Base-by-base conservation (phyloP, 2,329 filamentous ascomycete species). In the Blumeriella jaapii region DNA sequence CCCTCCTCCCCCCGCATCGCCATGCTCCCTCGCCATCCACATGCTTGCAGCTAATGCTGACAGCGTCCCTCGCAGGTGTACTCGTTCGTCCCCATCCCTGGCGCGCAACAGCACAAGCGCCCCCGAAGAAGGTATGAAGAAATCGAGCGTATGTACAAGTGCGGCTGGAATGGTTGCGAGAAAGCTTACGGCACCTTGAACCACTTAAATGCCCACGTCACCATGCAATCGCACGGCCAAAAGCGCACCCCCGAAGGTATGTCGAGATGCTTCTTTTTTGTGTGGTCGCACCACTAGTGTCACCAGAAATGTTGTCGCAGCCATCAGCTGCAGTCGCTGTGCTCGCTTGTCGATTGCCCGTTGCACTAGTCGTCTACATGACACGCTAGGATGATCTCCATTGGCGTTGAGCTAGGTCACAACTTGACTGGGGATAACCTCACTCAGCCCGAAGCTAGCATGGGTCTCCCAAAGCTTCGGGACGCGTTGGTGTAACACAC, bases 81-180 rank as follows among this genome's bases (percentile, higher is more conserved):
- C 59, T 95, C 87, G 0, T 96, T 98, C 55, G 91, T 96, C 19
- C 89, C 91, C 0, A 96, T 96, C 53, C 91, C 91, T 2, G 91
- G 91, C 45, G 85, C 89, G 9, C 87, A 95, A 57, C 91, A 98
- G 58, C 89, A 96, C 60, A 98, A 98, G 67, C 77, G 91, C 39
- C 91, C 91, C 9, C 75, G 91, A 46, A 71, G 91, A 52, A 76
- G 91, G 35, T 98, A 95, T 53, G 91, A 98, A 61, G 91, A 98
- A 59, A 98, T 98, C 51, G 91, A 98, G 65, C 79, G 91, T 56
- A 96, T 98, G 91, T 96, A 98, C 68, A 96, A 96, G 62, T 98
- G 91, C 56, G 91, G 89, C 16, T 96, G 86, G 84, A 89, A 95
- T 47, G 87, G 87, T 6, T 98, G 91, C 56, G 91, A 98, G 61